Evolutionary conservation across 2,329 filamentous ascomycete genomes (phyloP).

Genomic region (Penicillium fuscoglaucum): DNA sequence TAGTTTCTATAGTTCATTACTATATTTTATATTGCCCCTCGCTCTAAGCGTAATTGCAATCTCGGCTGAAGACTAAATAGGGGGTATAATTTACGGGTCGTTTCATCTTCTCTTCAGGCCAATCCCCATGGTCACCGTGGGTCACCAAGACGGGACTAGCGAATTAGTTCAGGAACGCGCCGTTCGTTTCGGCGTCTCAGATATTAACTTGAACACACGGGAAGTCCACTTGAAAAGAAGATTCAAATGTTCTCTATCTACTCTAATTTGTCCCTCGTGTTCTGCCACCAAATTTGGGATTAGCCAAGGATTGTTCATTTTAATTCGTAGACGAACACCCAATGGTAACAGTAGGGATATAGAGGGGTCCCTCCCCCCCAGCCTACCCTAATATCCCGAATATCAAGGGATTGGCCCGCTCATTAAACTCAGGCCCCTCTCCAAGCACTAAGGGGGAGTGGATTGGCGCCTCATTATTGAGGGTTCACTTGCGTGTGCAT

Average conservation of each 20-base stretch:
- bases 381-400: conserved; percentile 14
- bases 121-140: conserved; percentile 22
- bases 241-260: neutral
- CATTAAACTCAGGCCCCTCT: conserved; percentile 14
- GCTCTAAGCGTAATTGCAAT: neutral
- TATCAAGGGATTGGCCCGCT: conserved; percentile 23
- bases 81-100: conserved; percentile 7
- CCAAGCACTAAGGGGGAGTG: conserved; percentile 8
- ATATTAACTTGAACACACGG: conserved; percentile 1
- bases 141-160: conserved; percentile 16
- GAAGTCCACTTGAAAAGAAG: neutral
- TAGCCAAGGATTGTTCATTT: neutral
- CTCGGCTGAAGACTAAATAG: neutral
- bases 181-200: conserved; percentile 10
- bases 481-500: neutral
- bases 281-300: neutral
- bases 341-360: neutral
- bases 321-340: conserved; percentile 2
- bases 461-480: conserved; percentile 8
- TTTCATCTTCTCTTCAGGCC: conserved; percentile 24
- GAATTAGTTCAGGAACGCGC: conserved; percentile 8
- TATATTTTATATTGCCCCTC: neutral
- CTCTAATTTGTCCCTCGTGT: neutral
- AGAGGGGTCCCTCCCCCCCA: conserved; percentile 1
- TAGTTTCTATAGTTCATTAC: no score